A percentile compares a stretch with the other conserved stretches of the same genome.
phyloP scores from a whole-genome alignment of 257 asterid genomes.

The Perilla frutescens region DNA sequence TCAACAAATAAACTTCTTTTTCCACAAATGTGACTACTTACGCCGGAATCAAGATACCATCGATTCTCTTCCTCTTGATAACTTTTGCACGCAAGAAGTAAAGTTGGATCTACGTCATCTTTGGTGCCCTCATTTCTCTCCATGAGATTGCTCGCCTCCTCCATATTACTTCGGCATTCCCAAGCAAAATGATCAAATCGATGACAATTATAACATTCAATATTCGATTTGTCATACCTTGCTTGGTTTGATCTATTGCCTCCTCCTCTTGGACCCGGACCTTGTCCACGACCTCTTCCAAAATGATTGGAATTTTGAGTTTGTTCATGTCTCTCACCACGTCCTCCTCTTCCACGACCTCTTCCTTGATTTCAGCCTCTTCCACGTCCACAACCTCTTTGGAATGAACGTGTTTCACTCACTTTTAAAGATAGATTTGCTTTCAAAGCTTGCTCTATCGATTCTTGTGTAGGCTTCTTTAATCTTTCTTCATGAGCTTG shows the following conservation, averaged over 20 bases:
- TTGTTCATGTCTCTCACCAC: not conserved
- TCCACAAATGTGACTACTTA: too few species aligned
- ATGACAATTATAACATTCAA: not conserved
- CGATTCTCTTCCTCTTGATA: not conserved
- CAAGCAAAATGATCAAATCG: conserved; percentile 12
- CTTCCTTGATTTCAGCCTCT: not conserved
- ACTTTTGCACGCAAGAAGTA: conserved; percentile 11
- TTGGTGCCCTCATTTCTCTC: not conserved
- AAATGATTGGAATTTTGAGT: not conserved
- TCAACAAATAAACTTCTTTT: not conserved
- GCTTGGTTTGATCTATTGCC: not conserved
- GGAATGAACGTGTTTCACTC: not conserved
- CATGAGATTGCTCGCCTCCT: not conserved
- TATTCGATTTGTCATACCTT: conserved; percentile 10
- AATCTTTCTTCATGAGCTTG: conserved; percentile 32
- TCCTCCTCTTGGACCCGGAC: conserved; percentile 1
- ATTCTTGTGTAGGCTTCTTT: not conserved
- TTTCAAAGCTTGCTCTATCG: not conserved
- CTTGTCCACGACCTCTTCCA: not conserved
- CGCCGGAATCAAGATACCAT: too few species aligned
- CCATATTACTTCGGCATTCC: conserved; percentile 5
- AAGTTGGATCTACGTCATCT: not conserved
- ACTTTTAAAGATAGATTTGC: not conserved
- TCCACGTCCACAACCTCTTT: conserved; percentile 1
- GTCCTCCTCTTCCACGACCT: not conserved